Base-by-base conservation (phyloP, 2,329 filamentous ascomycete species). In the Blastomyces silverae region DNA sequence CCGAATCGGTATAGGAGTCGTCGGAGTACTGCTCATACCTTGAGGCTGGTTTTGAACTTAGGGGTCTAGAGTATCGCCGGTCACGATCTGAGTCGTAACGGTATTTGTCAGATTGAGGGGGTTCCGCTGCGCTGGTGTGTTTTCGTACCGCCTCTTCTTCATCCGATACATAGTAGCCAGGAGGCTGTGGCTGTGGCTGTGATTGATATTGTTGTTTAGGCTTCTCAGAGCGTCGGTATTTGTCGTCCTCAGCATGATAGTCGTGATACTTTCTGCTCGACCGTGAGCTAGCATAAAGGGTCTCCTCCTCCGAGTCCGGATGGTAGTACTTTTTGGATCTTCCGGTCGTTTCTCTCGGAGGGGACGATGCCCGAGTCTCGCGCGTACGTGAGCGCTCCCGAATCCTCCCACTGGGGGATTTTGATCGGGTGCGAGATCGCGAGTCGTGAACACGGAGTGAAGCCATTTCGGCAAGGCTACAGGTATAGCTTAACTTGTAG, bases 381-480 rank as follows among this genome's bases (percentile, higher is more conserved):
- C 78, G 78, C 70, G 78, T 79, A 63, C 74, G 74, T 57, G 78
- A 79, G 65, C 77, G 77, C 55, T 79, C 78, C 56, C 76, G 72
- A 67, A 69, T 73, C 42, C 74, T 73, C 37, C 77, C 76, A 64
- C 75, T 70, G 44, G 78, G 79, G 44, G 79, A 80, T 67, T 77
- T 80, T 67, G 79, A 80, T 64, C 79, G 75, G 67, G 75, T 76
- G 64, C 79, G 78, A 68, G 76, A 76, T 70, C 76, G 76, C 70
- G 76, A 72, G 69, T 78, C 76, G 64, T 74, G 69, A 62, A 78
- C 76, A 64, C 76, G 74, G 50, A 79, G 75, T 42, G 76, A 75
- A 73, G 60, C 61, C 52, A 53, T 53, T 39, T 22, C 37, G 22
- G 37, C 37, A 48, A 39, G 22, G 62, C 39, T 20, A 25, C 17